A percentile compares a stretch with the other conserved stretches of the same genome.
Conservation (phyloP, 306 rosid species). For the Oemleria cerasiformis region DNA sequence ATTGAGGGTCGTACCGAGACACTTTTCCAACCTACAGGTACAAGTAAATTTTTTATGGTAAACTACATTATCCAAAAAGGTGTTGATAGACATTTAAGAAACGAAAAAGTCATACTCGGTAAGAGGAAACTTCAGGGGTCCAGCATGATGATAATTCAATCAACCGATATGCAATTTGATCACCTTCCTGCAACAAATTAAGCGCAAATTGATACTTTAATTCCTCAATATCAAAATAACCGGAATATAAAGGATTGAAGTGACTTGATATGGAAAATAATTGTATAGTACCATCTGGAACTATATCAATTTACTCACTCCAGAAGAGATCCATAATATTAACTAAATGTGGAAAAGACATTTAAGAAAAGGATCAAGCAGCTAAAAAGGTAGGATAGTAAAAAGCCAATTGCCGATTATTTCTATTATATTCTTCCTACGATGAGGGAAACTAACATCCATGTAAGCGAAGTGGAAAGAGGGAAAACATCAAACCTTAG, state of each 20-base stretch:
- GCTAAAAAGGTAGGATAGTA: neutral
- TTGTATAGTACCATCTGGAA: neutral
- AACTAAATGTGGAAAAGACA: neutral
- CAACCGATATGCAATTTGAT: constrained; percentile 77
- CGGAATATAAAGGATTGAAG: neutral
- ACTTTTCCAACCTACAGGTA: constrained; percentile 73
- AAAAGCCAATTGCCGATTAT: neutral
- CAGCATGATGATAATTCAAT: constrained; percentile 81
- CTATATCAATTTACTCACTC: neutral
- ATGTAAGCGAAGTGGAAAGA: constrained; percentile 8
- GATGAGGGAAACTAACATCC: constrained; percentile 4
- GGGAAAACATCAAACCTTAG: constrained; percentile 56
- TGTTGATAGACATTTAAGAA: constrained; percentile 21
- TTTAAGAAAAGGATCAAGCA: neutral
- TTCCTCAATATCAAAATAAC: constrained; percentile 1
- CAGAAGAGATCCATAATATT: neutral
- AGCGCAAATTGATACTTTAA: constrained; percentile 10
- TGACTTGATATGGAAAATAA: neutral
- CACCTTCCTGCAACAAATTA: constrained; percentile 59
- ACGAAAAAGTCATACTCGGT: constrained; percentile 55
- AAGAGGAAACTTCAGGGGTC: constrained; percentile 87
- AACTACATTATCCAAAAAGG: constrained; percentile 4
- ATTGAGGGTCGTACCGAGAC: constrained; percentile 43
- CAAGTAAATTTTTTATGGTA: constrained; percentile 16
- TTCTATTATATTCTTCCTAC: neutral